A percentile compares a stretch with the other conserved stretches of the same genome.
phyloP scores from a whole-genome alignment of 345 rosid species.

The Gossypium turneri region DNA sequence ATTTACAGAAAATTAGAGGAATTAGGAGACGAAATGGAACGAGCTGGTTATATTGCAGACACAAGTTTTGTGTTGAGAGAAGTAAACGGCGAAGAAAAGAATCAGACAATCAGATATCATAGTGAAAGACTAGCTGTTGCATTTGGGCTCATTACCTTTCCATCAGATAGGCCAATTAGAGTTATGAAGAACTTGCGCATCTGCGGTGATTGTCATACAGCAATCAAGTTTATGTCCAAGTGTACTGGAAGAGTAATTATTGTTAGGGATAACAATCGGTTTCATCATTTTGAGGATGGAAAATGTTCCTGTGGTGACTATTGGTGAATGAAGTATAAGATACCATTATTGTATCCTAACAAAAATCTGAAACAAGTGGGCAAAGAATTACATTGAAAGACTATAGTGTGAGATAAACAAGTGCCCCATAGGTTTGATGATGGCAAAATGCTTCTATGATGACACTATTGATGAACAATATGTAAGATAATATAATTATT shows the following conservation, averaged over 20 bases:
- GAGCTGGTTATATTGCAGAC: constrained; percentile 78
- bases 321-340: constrained; percentile 46
- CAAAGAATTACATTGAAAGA: neutral
- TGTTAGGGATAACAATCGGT: constrained; percentile 76
- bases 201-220: constrained; percentile 87
- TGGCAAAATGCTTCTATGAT: constrained; percentile 66
- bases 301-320: constrained; percentile 86
- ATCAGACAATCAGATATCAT: constrained; percentile 62
- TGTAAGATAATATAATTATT: neutral
- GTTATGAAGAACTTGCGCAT: constrained; percentile 83
- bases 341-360: constrained; percentile 9
- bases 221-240: constrained; percentile 75
- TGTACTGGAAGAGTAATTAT: constrained; percentile 76
- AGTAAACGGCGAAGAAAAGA: constrained; percentile 72
- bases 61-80: constrained; percentile 72
- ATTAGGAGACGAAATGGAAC: constrained; percentile 71
- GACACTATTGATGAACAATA: constrained; percentile 58
- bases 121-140: constrained; percentile 85
- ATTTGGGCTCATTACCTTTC: constrained; percentile 61
- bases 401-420: constrained; percentile 73
- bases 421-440: constrained; percentile 64
- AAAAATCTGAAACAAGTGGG: neutral
- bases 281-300: constrained; percentile 80
- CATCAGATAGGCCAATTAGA: constrained; percentile 59
- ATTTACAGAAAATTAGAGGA: constrained; percentile 76